These are phyloP conservation scores for Ophiocordyceps camponoti-saundersi DNA, from an alignment of 2,329 filamentous ascomycete genomes.

Conservation along the genomic window DNA sequence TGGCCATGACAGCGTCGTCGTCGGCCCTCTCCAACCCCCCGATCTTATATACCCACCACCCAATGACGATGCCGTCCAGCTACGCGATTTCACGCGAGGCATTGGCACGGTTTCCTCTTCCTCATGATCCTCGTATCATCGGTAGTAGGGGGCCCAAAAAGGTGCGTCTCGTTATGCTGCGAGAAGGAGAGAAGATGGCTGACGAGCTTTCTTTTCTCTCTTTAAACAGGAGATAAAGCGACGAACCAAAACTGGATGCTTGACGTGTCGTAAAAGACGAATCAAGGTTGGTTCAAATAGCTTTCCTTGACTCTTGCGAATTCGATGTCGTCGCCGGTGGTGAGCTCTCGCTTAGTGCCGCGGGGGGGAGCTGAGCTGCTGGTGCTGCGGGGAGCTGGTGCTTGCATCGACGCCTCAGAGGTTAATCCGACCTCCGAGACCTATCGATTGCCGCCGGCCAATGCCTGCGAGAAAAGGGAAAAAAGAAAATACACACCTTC, in stretches of 20 bases:
- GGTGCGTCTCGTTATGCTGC: constrained; percentile 18
- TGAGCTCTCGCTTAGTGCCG: neutral
- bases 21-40: constrained; percentile 14
- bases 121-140: constrained; percentile 30
- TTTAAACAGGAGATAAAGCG: constrained; percentile 40
- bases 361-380: too few species aligned
- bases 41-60: constrained; percentile 25
- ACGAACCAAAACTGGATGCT: constrained; percentile 44
- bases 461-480: too few species aligned
- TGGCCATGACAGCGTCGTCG: constrained; percentile 16
- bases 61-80: constrained; percentile 14
- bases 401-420: neutral
- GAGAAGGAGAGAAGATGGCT: neutral
- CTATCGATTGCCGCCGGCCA: neutral
- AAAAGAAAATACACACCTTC: too few species aligned
- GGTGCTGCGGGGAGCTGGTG: too few species aligned
- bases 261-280: constrained; percentile 43
- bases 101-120: constrained; percentile 27
- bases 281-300: constrained; percentile 36
- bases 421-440: neutral
- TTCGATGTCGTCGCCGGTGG: neutral
- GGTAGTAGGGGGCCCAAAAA: constrained; percentile 37
- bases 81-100: constrained; percentile 27
- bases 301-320: neutral
- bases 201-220: neutral